phyloP scores from a whole-genome alignment of 2,329 filamentous ascomycete species.

The Pseudogymnoascus sp. region DNA sequence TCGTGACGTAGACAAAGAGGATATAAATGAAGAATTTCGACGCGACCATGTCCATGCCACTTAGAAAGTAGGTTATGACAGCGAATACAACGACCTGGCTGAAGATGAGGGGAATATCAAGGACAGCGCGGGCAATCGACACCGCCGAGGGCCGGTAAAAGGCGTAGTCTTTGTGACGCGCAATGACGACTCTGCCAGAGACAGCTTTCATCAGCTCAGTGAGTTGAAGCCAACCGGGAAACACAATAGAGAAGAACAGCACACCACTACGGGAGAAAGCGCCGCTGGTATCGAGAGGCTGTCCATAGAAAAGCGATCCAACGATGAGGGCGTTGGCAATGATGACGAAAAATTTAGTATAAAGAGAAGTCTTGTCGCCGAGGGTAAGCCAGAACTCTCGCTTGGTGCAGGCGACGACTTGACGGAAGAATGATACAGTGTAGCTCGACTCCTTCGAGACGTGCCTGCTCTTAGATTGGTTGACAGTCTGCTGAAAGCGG shows the following conservation, averaged over 20 bases:
- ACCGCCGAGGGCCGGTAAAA: constrained; percentile 51
- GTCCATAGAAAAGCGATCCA: constrained; percentile 62
- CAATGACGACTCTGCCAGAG: constrained; percentile 50
- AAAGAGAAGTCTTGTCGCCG: constrained; percentile 51
- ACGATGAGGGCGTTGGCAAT: constrained; percentile 54
- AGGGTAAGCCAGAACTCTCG: constrained; percentile 60
- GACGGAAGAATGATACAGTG: constrained; percentile 42
- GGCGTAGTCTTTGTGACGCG: constrained; percentile 53
- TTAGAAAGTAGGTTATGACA: constrained; percentile 58
- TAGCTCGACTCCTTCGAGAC: constrained; percentile 54
- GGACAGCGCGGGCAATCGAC: constrained; percentile 49
- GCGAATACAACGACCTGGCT: constrained; percentile 53
- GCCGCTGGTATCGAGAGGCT: constrained; percentile 48
- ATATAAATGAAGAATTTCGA: constrained; percentile 56
- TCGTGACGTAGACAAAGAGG: constrained; percentile 43
- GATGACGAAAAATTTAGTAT: constrained; percentile 42
- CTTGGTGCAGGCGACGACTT: constrained; percentile 49
- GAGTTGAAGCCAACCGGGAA: constrained; percentile 55
- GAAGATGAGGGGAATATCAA: constrained; percentile 49
- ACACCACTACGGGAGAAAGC: constrained; percentile 58
- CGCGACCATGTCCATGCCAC: constrained; percentile 45
- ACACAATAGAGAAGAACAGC: constrained; percentile 57
- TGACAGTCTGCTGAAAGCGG: constrained; percentile 58
- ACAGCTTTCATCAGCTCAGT: constrained; percentile 61
- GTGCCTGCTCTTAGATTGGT: constrained; percentile 57